phyloP scores from a whole-genome alignment of 441 rosid species.

The Populus hybrid region DNA sequence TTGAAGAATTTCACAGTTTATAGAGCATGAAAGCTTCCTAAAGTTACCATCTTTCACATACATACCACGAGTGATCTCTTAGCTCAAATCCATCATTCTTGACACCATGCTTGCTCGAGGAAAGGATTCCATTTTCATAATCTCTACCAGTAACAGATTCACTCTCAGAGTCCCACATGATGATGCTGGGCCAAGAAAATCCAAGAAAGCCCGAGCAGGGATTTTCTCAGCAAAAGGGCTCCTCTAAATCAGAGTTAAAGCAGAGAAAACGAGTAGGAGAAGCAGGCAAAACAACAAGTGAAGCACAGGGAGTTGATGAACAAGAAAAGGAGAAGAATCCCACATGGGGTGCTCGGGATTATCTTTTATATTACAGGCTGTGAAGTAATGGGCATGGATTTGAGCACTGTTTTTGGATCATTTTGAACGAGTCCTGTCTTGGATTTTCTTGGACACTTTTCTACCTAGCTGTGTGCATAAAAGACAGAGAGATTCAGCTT shows the following conservation, averaged over 20 bases:
- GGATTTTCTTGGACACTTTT: constrained; percentile 5
- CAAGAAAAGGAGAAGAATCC: constrained; percentile 28
- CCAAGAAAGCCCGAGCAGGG: constrained; percentile 13
- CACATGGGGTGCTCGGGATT: constrained; percentile 78
- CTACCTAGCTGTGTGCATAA: not conserved
- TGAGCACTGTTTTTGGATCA: constrained; percentile 38
- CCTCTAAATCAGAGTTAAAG: constrained; percentile 12
- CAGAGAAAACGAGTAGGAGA: constrained; percentile 23
- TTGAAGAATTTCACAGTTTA: not conserved
- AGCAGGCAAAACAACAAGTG: constrained; percentile 20
- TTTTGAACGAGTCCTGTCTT: constrained; percentile 10
- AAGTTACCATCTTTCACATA: not conserved
- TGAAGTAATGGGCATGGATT: constrained; percentile 53
- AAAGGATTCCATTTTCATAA: constrained; percentile 67
- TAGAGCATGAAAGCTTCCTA: not conserved
- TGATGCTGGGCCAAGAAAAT: constrained; percentile 28
- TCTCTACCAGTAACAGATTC: constrained; percentile 64
- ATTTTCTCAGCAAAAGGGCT: not conserved
- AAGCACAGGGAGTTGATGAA: constrained; percentile 27
- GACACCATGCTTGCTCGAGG: constrained; percentile 59
- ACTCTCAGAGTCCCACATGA: constrained; percentile 85
- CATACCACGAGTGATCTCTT: constrained; percentile 84
- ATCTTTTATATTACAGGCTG: constrained; percentile 54
- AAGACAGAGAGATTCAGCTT: not conserved
- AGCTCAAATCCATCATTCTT: constrained; percentile 88